These are phyloP conservation scores for Xerocomus brunneocitrinus DNA, from an alignment of 768 basidiomycete genomes.

Conservation along the genomic window DNA sequence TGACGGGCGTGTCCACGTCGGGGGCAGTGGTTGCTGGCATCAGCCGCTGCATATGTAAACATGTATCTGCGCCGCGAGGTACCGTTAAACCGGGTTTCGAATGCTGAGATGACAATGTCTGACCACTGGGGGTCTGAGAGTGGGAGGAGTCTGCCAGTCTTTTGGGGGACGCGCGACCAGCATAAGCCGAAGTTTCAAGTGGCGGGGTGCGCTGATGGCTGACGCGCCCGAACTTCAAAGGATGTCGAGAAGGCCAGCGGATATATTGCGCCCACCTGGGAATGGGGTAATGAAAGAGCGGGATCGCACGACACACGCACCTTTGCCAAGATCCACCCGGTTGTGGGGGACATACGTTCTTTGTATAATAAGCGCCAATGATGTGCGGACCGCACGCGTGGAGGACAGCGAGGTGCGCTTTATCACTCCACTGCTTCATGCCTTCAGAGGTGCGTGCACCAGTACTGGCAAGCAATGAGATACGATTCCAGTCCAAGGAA, in stretches of 20 bases:
- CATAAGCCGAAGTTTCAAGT: not conserved
- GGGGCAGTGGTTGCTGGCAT: not conserved
- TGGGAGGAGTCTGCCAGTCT: not conserved
- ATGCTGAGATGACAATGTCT: not conserved
- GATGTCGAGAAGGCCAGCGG: not conserved
- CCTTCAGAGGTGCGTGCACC: not conserved
- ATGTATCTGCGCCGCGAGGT: not conserved
- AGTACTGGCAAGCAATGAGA: too few relatives aligned
- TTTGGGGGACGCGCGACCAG: not conserved
- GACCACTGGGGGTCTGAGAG: not conserved
- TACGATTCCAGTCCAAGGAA: not conserved
- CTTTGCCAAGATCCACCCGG: not conserved
- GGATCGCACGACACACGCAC: not conserved
- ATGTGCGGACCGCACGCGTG: not conserved
- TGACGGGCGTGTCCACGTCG: not conserved
- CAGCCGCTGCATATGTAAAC: not conserved
- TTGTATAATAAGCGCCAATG: not conserved
- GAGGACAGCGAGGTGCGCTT: not conserved
- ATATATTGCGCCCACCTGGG: not conserved
- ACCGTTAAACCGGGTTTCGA: not conserved
- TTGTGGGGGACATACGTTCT: not conserved
- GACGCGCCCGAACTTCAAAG: not conserved
- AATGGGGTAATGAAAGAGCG: not conserved
- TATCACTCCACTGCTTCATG: not conserved
- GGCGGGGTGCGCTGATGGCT: not conserved